Evolutionary conservation across 2,329 filamentous ascomycete genomes (phyloP).

Genomic region (Hypomyces rosellus): DNA sequence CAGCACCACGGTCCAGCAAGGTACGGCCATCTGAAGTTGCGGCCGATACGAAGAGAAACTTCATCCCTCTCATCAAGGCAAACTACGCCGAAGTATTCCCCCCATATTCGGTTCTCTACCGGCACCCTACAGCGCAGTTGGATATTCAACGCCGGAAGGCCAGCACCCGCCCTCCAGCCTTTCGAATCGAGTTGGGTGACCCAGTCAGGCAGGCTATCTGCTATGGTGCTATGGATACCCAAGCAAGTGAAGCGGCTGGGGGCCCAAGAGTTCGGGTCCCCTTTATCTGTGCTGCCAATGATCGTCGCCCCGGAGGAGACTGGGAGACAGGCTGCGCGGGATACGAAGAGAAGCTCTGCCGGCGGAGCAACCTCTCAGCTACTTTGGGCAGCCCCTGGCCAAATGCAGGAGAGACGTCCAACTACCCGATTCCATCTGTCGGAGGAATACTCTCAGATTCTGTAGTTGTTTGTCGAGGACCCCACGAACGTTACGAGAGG

Average conservation of each 20-base stretch:
- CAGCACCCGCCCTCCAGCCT: constrained; percentile 36
- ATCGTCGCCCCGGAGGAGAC: constrained; percentile 70
- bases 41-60: constrained; percentile 63
- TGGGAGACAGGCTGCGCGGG: constrained; percentile 59
- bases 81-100: constrained; percentile 50
- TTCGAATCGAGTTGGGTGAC: constrained; percentile 49
- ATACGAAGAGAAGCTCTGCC: constrained; percentile 61
- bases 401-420: constrained; percentile 36
- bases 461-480: constrained; percentile 68
- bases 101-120: constrained; percentile 53
- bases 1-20: constrained; percentile 24
- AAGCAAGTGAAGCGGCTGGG: constrained; percentile 27
- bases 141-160: constrained; percentile 29
- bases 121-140: constrained; percentile 44
- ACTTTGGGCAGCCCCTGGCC: constrained; percentile 57
- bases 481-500: constrained; percentile 57
- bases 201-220: constrained; percentile 55
- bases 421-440: constrained; percentile 66
- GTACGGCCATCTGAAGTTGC: constrained; percentile 55
- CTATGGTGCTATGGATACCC: constrained; percentile 41
- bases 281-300: constrained; percentile 69
- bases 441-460: constrained; percentile 65
- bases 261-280: constrained; percentile 43
- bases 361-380: constrained; percentile 66
- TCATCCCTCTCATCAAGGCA: constrained; percentile 58